Evolutionary conservation across 2,329 filamentous ascomycete species (phyloP), one percentile per base, ranked within the genome.

Genomic region (Neonectria coccinea): DNA sequence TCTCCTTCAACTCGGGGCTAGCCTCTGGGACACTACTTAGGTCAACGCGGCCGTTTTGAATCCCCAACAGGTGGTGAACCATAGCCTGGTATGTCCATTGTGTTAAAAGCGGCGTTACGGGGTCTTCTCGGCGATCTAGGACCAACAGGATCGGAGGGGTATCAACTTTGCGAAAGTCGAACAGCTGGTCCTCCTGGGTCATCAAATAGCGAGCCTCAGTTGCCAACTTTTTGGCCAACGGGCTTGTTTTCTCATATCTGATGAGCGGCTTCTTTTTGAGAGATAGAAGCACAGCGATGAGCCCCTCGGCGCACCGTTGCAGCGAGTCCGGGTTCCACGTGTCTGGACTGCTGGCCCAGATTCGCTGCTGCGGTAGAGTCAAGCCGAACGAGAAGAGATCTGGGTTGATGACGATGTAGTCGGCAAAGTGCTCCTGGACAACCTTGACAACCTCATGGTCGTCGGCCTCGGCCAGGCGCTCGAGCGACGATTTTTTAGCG

Each of bases 71-170:
- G 75, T 99, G 96, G 77, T 99, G 96, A 1, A 99, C 96, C 94
- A 99, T 99, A n/a, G 96, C 96, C 80, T 99, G 96, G 75, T 99
- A 99, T 27, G 96, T 99, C 96, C 96, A 99, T 77, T 99, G 96
- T 3, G 94, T 97, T 53, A 99, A 85, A 11, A 99, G 83, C 0
- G 96, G 96, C 4, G 96, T 99, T 55, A 98, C 92, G 0, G 96
- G 95, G 74, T 99, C 96, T 76, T 97, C 94, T 77, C 96, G 88
- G 45, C 96, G 89, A 79, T 99, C 96, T 31, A 99, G 81, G 58
- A 99, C 88, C 36, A 99, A 85, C 14, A 99, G 84, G 71, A 99
- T 94, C 0, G 97, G 96, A 9, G 95, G 92, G 0, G 96, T 99
- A 78, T 99, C 96, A 56, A 94, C 91, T 78, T 93, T 94, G 68